A percentile compares a stretch with the other conserved stretches of the same genome.
These are phyloP conservation scores for Boletus rubropictus DNA, from an alignment of 768 basidiomycete species.

Conservation along the genomic window DNA sequence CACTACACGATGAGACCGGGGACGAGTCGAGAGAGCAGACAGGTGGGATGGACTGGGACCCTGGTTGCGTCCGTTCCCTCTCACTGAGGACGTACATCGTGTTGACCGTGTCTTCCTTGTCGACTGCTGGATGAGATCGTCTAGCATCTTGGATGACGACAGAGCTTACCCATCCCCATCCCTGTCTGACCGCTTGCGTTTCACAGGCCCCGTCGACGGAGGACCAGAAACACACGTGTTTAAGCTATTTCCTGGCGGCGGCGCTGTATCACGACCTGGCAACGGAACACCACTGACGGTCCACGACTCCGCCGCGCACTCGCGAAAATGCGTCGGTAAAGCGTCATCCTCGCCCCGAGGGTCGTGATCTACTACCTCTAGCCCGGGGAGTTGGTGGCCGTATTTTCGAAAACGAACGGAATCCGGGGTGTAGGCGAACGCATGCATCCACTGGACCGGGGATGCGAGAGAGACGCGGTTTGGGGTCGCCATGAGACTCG, in stretches of 20 bases:
- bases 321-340: background rate
- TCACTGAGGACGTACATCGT: background rate
- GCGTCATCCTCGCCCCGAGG: background rate
- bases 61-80: background rate
- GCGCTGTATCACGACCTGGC: background rate
- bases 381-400: background rate
- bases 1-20: conserved; percentile 3
- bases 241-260: background rate
- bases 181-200: background rate
- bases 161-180: background rate
- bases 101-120: background rate
- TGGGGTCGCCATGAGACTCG: background rate
- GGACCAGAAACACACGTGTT: background rate
- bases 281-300: too few species aligned
- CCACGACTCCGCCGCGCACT: background rate
- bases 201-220: background rate
- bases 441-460: background rate
- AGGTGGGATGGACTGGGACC: background rate
- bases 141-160: background rate
- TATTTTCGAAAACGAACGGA: background rate
- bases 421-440: background rate
- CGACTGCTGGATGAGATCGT: background rate
- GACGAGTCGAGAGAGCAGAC: background rate
- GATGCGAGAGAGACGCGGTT: background rate
- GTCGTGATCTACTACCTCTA: background rate